Conservation (phyloP, 768 basidiomycete genomes). For the Mycena galericulata region DNA sequence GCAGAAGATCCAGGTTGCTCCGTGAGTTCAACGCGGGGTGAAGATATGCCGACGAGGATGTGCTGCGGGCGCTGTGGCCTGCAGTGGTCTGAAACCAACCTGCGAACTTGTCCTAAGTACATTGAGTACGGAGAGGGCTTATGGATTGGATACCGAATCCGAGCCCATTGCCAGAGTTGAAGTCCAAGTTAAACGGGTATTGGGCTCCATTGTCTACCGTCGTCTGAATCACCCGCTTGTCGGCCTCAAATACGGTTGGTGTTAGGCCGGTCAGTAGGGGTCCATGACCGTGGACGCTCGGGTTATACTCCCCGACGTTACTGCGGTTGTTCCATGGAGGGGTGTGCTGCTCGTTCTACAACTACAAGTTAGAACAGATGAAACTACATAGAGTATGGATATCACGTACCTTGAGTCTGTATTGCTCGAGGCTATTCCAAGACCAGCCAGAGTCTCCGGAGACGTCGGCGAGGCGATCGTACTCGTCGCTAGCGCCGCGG, state of each 20-base stretch:
- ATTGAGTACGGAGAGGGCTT: background rate
- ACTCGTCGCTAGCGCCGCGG: conserved; percentile 43
- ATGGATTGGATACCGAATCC: conserved; percentile 39
- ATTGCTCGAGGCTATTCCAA: conserved; percentile 39
- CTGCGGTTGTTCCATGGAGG: conserved; percentile 39
- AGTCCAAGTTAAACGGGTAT: conserved; percentile 44
- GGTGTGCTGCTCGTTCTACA: conserved; percentile 37
- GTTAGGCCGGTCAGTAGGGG: conserved; percentile 37
- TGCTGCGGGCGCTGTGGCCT: conserved; percentile 30
- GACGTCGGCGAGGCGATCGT: conserved; percentile 37
- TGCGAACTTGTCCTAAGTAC: background rate
- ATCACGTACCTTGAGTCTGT: conserved; percentile 27
- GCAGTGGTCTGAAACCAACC: conserved; percentile 32
- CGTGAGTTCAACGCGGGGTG: conserved; percentile 27
- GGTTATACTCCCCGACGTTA: conserved; percentile 36
- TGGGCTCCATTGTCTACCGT: conserved; percentile 31
- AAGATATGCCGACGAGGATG: conserved; percentile 33
- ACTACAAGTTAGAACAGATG: background rate
- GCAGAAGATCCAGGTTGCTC: conserved; percentile 34
- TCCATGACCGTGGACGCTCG: conserved; percentile 34
- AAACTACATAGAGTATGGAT: background rate
- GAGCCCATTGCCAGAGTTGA: conserved; percentile 42
- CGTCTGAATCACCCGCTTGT: conserved; percentile 38
- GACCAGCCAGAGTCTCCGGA: conserved; percentile 41
- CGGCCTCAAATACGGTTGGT: conserved; percentile 26